Conservation (phyloP, 1,139 yeast species). For the Hemisphaericaspora subhashii region DNA sequence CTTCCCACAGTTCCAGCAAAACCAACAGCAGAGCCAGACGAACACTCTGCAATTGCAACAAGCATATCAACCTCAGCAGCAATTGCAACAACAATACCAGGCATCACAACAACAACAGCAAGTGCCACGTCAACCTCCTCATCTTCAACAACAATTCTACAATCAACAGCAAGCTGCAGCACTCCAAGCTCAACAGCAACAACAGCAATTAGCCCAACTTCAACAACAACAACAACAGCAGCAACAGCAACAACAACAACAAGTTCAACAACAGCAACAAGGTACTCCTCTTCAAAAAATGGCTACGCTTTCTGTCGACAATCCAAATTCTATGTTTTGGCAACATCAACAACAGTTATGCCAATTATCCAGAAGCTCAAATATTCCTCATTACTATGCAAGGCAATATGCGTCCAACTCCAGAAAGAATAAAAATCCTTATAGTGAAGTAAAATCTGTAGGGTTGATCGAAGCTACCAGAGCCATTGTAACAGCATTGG, state of each 20-base stretch:
- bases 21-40: conserved; percentile 29
- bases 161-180: conserved; percentile 20
- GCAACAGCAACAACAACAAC: conserved; percentile 19
- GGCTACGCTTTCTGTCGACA: conserved; percentile 43
- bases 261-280: conserved; percentile 20
- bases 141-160: conserved; percentile 23
- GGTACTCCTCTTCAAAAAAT: conserved; percentile 26
- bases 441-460: conserved; percentile 41
- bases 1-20: conserved; percentile 25
- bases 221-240: conserved; percentile 22
- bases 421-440: conserved; percentile 51
- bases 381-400: conserved; percentile 84
- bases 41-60: conserved; percentile 31
- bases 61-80: conserved; percentile 26
- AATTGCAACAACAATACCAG: conserved; percentile 20
- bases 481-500: conserved; percentile 44
- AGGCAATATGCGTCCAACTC: conserved; percentile 88
- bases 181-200: conserved; percentile 17
- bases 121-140: conserved; percentile 25
- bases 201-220: conserved; percentile 19
- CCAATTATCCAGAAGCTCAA: conserved; percentile 72
- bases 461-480: conserved; percentile 60
- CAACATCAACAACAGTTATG: conserved; percentile 84
- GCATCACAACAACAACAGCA: conserved; percentile 19
- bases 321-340: conserved; percentile 67